Evolutionary conservation across 768 basidiomycete species (phyloP), one percentile per base, ranked within the genome.

Genomic region (Termitomyces sp.): DNA sequence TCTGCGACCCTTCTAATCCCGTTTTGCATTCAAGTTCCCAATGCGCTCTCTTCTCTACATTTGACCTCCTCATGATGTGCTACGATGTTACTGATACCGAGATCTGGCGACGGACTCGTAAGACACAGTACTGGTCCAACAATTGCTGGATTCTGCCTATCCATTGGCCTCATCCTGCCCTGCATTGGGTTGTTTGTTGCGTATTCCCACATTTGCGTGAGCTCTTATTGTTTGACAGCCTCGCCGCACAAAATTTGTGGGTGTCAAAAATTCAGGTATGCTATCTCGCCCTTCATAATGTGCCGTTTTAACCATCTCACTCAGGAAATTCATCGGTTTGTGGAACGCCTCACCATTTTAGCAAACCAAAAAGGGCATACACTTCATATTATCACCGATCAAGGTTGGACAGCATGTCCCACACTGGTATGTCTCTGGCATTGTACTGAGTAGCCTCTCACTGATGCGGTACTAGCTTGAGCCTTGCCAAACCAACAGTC

Each of bases 111-210:
- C 24, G 52, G 0, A 56, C 63, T 1, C 28, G 39, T 0, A 51
- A 36, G 2, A 64, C 63, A 0, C 22, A 53, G 15, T 79, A 70
- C 56, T 78, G 76, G 75, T n/a, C n/a, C 0, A 74, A 71, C 53
- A 51, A 65, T 8, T 3, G 67, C 0, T 79, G 78, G 78, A 72
- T 79, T 12, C 49, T 79, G 9, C 78, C 76, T 0, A 74, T 79
- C 12, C 75, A 79, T 49, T 59, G 69, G 4, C 61, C 44, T 28
- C 0, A 6, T 11, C 44, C 56, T 12, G 60, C 62, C 4, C 56
- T 64, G 2, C 76, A 79, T 62, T 79, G 73, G 73, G 73, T 76
- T 0, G 60, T 76, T 46, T 73, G 71, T 61, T 64, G 65, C 11
- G 64, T 70, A 0, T 57, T 59, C 38, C 55, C 68, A 2, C n/a